phyloP scores from a whole-genome alignment of 2,329 filamentous ascomycete genomes.

The Lasiodiplodia citricola region DNA sequence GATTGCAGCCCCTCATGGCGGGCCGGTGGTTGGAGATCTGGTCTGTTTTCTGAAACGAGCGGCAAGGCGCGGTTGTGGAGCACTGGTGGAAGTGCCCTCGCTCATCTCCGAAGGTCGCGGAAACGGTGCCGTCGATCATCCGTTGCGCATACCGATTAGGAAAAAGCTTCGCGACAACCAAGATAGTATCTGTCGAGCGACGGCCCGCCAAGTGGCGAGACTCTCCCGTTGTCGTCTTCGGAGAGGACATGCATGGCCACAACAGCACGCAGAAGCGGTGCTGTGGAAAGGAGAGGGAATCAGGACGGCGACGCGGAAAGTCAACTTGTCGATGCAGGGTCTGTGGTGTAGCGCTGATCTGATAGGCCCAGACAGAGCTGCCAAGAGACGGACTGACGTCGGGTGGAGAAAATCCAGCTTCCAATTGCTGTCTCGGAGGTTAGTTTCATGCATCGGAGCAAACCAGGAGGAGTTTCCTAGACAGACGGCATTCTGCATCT shows the following conservation, averaged over 20 bases:
- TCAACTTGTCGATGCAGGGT: background rate
- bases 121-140: background rate
- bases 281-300: background rate
- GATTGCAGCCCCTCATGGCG: too few species aligned
- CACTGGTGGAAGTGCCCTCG: background rate
- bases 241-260: background rate
- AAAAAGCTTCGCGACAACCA: constrained; percentile 5
- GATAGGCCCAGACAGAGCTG: background rate
- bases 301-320: background rate
- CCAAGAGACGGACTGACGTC: background rate
- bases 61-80: background rate
- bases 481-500: background rate
- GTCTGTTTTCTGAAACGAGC: background rate
- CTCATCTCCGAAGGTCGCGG: background rate
- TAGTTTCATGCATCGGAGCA: constrained; percentile 2
- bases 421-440: background rate
- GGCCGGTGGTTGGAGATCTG: background rate
- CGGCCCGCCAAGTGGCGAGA: background rate
- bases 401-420: background rate
- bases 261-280: background rate
- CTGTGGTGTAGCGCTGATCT: background rate
- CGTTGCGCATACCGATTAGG: background rate
- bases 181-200: background rate
- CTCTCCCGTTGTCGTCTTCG: background rate
- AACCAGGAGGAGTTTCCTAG: background rate